A percentile compares a stretch with the other conserved stretches of the same genome.
These are phyloP conservation scores for Rutstroemia sp. DNA, from an alignment of 2,329 filamentous ascomycete genomes.

Conservation along the genomic window DNA sequence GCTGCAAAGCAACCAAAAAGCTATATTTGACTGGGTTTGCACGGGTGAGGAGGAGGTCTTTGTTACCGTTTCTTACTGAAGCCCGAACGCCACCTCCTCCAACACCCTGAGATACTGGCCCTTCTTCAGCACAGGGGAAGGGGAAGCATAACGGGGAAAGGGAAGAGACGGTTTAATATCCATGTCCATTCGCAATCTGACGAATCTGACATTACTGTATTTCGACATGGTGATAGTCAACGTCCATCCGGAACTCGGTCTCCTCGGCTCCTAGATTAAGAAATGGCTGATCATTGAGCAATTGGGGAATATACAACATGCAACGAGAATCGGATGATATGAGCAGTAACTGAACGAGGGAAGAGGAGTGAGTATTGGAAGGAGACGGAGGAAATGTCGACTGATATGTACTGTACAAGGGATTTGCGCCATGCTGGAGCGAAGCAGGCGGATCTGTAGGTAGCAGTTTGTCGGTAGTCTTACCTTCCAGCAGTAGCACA, in stretches of 20 bases:
- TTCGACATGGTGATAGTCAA: not conserved
- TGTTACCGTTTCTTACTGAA: constrained; percentile 1
- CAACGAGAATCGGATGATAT: constrained; percentile 3
- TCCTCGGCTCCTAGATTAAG: not conserved
- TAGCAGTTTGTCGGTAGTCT: not conserved
- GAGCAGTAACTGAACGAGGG: not conserved
- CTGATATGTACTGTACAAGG: not conserved
- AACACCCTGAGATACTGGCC: not conserved
- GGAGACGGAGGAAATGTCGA: not conserved
- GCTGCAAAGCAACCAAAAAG: not conserved
- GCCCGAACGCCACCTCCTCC: not conserved
- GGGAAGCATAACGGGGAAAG: not conserved
- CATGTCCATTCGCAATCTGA: constrained; percentile 1
- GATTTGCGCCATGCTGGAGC: not conserved
- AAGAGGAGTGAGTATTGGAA: not conserved
- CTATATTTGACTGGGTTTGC: constrained; percentile 1
- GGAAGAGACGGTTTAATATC: not conserved
- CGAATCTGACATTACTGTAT: not conserved
- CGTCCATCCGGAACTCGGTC: not conserved
- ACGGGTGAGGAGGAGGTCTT: constrained; percentile 1
- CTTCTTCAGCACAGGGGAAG: constrained; percentile 6
- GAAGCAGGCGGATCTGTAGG: no score
- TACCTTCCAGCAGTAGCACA: not conserved
- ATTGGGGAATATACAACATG: not conserved
- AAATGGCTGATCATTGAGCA: not conserved